Evolutionary conservation across 192 early-diverging fungal genomes (phyloP), one percentile per base, ranked within the genome.

Genomic region (Podila horticola): DNA sequence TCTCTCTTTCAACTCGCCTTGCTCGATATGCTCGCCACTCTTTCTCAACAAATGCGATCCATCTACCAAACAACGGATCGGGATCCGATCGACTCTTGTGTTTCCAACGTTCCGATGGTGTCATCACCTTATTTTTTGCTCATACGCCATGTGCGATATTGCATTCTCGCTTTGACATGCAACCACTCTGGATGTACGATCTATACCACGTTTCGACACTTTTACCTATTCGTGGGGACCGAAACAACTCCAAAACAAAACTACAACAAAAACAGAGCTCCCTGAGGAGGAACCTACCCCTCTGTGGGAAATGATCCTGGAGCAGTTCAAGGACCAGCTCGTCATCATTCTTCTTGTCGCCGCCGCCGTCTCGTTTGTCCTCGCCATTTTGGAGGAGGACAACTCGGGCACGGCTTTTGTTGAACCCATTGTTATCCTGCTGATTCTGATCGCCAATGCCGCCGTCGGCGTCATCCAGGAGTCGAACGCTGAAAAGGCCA

Each of bases 311-410:
- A 90, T 99, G 69, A 94, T 99, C 63, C 75, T 96, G 60, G 97
- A 97, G 84, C 98, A 99, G 86, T 99, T 99, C 86, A 88, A 98
- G 86, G 98, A 99, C 88, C 97, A 99, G 83, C 91, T 99, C 45
- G 98, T 99, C 29, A 86, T 99, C 45, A 99, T 99, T 67, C 88
- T 99, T 34, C 87, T 99, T 3, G 87, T 83, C 64, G 97, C 98
- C 24, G 98, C 98, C 45, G 89, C 86, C 17, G 86, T 99, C 24
- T 99, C 97, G 36, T 95, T 99, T 74, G 92, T 94, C 31, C 90
- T 99, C 20, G 98, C 98, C 33, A 85, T 93, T 17, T 86, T 99
- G 36, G 98, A 99, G 71, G 91, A 94, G 58, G 85, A 89, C 41
- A 63, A 90, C 60, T 74, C 74, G 62, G 87, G 92, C 48, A 95